Evolutionary conservation across 139 green algal genomes (phyloP), one percentile per base, ranked within the genome.

Genomic region (Axilococcus clingmanii): DNA sequence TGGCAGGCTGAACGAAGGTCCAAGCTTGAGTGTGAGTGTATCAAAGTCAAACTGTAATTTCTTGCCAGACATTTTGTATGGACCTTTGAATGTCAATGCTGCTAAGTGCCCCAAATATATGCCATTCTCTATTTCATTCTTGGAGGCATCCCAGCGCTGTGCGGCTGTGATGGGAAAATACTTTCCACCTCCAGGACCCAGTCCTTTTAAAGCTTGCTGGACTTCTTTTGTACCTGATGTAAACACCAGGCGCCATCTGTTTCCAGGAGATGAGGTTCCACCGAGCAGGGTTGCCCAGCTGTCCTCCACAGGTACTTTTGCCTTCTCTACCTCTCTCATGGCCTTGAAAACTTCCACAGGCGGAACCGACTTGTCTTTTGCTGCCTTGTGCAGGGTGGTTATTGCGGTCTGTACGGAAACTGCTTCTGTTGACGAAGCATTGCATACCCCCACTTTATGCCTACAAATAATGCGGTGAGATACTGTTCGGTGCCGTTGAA

Each of bases 11-110:
- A 30, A n/a, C 30, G 22, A 59, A 29, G 36, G 51, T 24, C 61
- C 56, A 1, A 78, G 19, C 24, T 68, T 72, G 16, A 79, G 40
- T 6, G 16, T 57, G 20, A 78, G 47, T 0, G 32, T 68, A 25
- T 78, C 52, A 38, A 78, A 75, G 36, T 75, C 62, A 59, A 78
- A 78, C 16, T 20, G 30, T 25, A 76, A 47, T 12, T 57, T 59
- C 15, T 57, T 57, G 29, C 27, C 36, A 19, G 66, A 24, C 25
- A 76, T 44, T 7, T 17, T 17, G 36, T 67, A 77, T 3, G 68
- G 55, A 2, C 70, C 70, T 7, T 27, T 37, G 19, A 78, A 79
- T 4, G 24, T 58, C 4, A 78, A 40, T 3, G 70, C 60, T 2
- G 55, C 68, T 25, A 78, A 23, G 20, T 61, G 48, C 11, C 70